Percentiles rank a stretch among this genome's conserved stretches.
These are phyloP conservation scores for Blastobotrys muscicola DNA, from an alignment of 805 yeast genomes.

Conservation along the genomic window DNA sequence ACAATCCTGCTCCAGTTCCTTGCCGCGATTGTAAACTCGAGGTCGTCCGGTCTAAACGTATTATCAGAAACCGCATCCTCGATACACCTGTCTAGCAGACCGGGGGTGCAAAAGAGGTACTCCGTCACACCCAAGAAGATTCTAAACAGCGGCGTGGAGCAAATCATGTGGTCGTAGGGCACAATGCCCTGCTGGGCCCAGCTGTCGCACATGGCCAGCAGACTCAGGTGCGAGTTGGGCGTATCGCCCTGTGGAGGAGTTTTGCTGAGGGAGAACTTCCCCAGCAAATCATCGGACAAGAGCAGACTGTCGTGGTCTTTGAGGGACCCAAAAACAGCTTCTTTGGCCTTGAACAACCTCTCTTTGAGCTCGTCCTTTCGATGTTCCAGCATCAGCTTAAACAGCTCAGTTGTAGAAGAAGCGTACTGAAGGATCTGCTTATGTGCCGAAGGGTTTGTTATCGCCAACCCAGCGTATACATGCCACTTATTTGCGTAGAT, in stretches of 20 bases:
- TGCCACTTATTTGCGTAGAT: constrained; percentile 95
- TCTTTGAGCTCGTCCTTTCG: constrained; percentile 46
- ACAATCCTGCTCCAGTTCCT: constrained; percentile 80
- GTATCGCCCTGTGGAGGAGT: constrained; percentile 48
- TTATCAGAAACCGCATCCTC: constrained; percentile 57
- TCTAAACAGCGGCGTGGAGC: constrained; percentile 89
- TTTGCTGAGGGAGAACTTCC: constrained; percentile 67
- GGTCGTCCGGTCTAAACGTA: constrained; percentile 76
- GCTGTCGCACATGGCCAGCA: constrained; percentile 86
- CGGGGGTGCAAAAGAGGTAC: constrained; percentile 78
- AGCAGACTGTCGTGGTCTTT: constrained; percentile 47
- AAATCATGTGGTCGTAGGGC: constrained; percentile 94
- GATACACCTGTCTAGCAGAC: constrained; percentile 69
- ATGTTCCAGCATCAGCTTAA: constrained; percentile 71
- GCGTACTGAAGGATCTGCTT: constrained; percentile 86
- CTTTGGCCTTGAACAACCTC: constrained; percentile 57
- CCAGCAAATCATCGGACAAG: constrained; percentile 69
- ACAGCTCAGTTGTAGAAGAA: constrained; percentile 70
- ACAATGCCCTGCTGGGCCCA: constrained; percentile 80
- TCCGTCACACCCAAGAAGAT: constrained; percentile 92
- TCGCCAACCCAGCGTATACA: constrained; percentile 95
- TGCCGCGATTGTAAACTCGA: constrained; percentile 88
- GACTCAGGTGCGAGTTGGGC: constrained; percentile 84
- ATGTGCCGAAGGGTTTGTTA: constrained; percentile 91
- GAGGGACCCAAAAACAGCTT: constrained; percentile 62